Conservation (phyloP, 331 rosid species). For the Rosa hybrid region DNA sequence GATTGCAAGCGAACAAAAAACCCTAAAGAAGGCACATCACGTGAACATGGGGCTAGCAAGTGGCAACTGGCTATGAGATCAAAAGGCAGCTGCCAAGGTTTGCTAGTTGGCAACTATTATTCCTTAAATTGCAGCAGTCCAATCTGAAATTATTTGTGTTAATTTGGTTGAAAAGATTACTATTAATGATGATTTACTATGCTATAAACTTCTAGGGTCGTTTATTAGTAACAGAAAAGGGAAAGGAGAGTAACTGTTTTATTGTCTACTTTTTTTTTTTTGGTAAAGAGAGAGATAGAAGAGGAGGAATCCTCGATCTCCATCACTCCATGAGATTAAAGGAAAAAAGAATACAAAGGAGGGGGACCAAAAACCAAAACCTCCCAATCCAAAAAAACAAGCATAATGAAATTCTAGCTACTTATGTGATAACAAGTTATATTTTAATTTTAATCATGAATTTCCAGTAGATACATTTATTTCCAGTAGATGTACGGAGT, state of each 20-base stretch:
- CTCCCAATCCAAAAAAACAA: no score
- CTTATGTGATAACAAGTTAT: no score
- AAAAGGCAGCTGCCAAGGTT: conserved; percentile 55
- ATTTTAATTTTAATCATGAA: neutral
- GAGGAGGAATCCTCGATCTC: no score
- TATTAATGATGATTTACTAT: neutral
- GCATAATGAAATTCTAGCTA: no score
- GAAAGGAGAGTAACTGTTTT: neutral
- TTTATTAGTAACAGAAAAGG: neutral
- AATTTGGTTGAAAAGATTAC: neutral
- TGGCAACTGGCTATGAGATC: conserved; percentile 19
- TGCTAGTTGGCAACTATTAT: conserved; percentile 60
- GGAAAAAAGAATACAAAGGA: no score
- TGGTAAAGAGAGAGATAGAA: no score
- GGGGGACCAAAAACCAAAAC: no score
- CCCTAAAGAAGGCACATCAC: conserved; percentile 44
- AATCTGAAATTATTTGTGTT: neutral
- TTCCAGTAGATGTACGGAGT: no score
- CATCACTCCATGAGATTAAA: no score
- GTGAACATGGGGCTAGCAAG: conserved; percentile 67
- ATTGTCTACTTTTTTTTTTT: no score
- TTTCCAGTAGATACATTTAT: no score
- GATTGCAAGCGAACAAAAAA: conserved; percentile 57
- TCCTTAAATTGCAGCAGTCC: neutral
- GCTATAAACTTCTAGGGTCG: neutral